phyloP scores from a whole-genome alignment of 2,329 filamentous ascomycete species.

The Hypocrella siamensis region DNA sequence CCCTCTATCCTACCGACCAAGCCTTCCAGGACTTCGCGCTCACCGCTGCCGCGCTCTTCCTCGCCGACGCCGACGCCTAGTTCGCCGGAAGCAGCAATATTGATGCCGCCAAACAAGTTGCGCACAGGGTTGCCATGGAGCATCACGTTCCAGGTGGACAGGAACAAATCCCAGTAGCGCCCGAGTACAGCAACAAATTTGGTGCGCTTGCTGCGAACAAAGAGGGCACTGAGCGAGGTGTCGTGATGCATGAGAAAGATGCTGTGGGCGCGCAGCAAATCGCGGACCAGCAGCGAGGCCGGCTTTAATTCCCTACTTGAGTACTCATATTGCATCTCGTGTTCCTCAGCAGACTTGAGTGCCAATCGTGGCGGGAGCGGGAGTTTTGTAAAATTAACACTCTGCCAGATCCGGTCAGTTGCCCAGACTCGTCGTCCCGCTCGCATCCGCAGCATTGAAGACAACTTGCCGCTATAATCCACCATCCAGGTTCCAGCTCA shows the following conservation, averaged over 20 bases:
- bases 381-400: slow-evolving; percentile 60
- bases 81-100: slow-evolving; percentile 79
- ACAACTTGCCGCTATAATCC: slow-evolving; percentile 69
- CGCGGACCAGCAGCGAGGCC: slow-evolving; percentile 58
- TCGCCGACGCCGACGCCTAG: slow-evolving; percentile 89
- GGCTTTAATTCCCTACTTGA: slow-evolving; percentile 85
- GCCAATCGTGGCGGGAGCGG: slow-evolving; percentile 42
- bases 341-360: slow-evolving; percentile 21
- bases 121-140: slow-evolving; percentile 78
- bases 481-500: slow-evolving; percentile 85
- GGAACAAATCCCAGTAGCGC: slow-evolving; percentile 62
- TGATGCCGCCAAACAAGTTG: slow-evolving; percentile 67
- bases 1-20: slow-evolving; percentile 67
- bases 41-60: slow-evolving; percentile 85
- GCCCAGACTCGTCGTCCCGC: too few species aligned
- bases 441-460: neutral
- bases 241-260: slow-evolving; percentile 83
- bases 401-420: too few species aligned
- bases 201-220: slow-evolving; percentile 42
- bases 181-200: slow-evolving; percentile 60
- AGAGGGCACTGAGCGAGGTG: slow-evolving; percentile 54
- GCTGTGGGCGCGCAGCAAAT: slow-evolving; percentile 68
- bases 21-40: slow-evolving; percentile 86
- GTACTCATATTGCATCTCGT: slow-evolving; percentile 49
- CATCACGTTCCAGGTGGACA: slow-evolving; percentile 72